Evolutionary conservation across 768 basidiomycete species (phyloP), one percentile per base, ranked within the genome.

Genomic region (Mrakia hoshinonis): DNA sequence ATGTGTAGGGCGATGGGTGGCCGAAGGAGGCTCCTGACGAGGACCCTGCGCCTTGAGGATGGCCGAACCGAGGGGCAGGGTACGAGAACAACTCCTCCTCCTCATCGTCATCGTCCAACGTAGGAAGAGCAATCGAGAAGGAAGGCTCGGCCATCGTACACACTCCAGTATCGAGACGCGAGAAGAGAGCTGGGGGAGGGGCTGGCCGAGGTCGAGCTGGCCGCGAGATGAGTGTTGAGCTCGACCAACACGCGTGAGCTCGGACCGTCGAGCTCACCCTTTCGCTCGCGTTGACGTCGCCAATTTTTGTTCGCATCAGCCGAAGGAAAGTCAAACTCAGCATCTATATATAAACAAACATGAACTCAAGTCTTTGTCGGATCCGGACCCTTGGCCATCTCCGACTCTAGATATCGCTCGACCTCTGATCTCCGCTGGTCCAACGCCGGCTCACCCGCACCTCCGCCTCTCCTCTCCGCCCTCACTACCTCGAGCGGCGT

Each of bases 31-130:
- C 1, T 2, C 11, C 9, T 1, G 64, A 52, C 3, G 51, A 43
- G 43, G 43, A 66, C 24, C 24, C 46, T 29, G 24, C 51, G 36
- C 58, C 58, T 7, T 52, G 38, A n/a, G 70, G 52, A 29, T 72
- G 70, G 13, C 70, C 70, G 52, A 72, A 72, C 31, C 58, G 49
- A 31, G 69, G 63, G 6, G 62, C 63, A 29, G 69, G 62, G 18
- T 64, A 70, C n/a, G 69, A 70, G 69, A 70, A 70, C 12, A 67
- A 64, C 48, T 72, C 22, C 54, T 72, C 64, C 31, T 55, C 12
- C 31, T 72, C 70, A 31, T 60, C 39, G 46, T 67, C 70, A 52
- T 72, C 70, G 36, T 72, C 70, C 3, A 72, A 39, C n/a, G 70
- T 66, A 15, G 70, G 70, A 4, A 72, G 70, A 12, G 70, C 64